phyloP scores from a whole-genome alignment of 345 rosid genomes.

The Kernera saxatilis region DNA sequence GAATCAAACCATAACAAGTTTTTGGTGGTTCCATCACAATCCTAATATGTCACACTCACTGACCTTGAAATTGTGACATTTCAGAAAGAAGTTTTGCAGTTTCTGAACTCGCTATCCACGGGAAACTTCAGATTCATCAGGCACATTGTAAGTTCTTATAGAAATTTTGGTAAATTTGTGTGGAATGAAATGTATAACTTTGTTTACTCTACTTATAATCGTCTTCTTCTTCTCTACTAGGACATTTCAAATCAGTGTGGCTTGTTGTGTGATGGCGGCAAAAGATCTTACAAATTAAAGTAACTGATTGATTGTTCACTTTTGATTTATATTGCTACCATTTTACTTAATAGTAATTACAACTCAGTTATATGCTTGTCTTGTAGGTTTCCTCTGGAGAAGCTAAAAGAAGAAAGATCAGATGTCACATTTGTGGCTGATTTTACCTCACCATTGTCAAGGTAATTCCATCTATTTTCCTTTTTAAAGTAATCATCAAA shows the following conservation, averaged over 20 bases:
- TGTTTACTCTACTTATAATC: background rate
- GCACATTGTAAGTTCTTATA: constrained; percentile 48
- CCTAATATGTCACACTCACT: background rate
- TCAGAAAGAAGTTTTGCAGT: constrained; percentile 62
- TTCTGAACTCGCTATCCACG: constrained; percentile 41
- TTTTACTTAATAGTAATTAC: too few species aligned
- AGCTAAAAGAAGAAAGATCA: constrained; percentile 49
- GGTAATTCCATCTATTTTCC: too few species aligned
- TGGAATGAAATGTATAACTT: background rate
- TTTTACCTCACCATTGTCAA: constrained; percentile 31
- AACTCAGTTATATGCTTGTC: background rate
- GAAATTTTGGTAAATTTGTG: background rate
- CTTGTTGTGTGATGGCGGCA: background rate
- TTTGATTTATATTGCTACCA: background rate
- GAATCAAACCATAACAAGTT: background rate
- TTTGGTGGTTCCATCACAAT: background rate
- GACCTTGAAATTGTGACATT: constrained; percentile 1
- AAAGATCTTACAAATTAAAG: background rate
- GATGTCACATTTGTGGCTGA: constrained; percentile 61
- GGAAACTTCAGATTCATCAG: constrained; percentile 59
- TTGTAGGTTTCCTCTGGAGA: constrained; percentile 1
- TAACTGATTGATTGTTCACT: background rate
- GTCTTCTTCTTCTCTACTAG: background rate
- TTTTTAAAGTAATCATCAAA: too few species aligned
- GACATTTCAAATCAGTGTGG: background rate